Conservation (phyloP, 2,329 filamentous ascomycete genomes). For the Fusarium sp. region DNA sequence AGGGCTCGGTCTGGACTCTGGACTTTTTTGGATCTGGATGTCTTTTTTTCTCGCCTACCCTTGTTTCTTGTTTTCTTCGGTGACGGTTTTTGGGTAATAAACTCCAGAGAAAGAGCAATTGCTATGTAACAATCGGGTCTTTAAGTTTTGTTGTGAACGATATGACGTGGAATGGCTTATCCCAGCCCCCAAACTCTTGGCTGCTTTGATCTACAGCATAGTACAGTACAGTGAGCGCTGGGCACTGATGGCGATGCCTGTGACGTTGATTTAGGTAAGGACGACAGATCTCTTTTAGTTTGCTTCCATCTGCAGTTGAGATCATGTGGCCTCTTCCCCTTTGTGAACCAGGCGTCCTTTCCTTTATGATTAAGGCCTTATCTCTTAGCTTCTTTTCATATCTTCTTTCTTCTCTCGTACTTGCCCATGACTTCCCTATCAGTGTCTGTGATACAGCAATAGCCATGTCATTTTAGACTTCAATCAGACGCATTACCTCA, state of each 20-base stretch:
- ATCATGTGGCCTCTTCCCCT: conserved; percentile 33
- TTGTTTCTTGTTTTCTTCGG: conserved; percentile 30
- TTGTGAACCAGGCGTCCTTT: conserved; percentile 18
- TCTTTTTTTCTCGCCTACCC: not conserved
- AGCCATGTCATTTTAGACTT: conserved; percentile 29
- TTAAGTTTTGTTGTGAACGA: not conserved
- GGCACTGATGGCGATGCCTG: conserved; percentile 14
- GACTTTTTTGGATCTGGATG: not conserved
- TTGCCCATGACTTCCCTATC: conserved; percentile 1
- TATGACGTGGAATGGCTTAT: conserved; percentile 12
- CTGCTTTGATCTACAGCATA: not conserved
- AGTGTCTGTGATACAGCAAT: not conserved
- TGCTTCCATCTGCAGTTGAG: conserved; percentile 3
- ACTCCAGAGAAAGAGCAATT: conserved; percentile 5
- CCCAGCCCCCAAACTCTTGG: not conserved
- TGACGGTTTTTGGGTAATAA: conserved; percentile 19
- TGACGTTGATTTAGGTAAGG: conserved; percentile 30
- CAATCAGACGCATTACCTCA: conserved; percentile 26
- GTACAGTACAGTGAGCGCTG: not conserved
- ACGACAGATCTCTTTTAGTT: not conserved
- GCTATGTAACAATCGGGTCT: not conserved
- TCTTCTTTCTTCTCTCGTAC: not conserved
- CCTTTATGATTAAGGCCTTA: conserved; percentile 11
- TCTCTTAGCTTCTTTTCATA: conserved; percentile 2
- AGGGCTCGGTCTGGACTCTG: conserved; percentile 22